These are phyloP conservation scores for Hibiscus tridactylites DNA, from an alignment of 345 rosid species.

Conservation along the genomic window DNA sequence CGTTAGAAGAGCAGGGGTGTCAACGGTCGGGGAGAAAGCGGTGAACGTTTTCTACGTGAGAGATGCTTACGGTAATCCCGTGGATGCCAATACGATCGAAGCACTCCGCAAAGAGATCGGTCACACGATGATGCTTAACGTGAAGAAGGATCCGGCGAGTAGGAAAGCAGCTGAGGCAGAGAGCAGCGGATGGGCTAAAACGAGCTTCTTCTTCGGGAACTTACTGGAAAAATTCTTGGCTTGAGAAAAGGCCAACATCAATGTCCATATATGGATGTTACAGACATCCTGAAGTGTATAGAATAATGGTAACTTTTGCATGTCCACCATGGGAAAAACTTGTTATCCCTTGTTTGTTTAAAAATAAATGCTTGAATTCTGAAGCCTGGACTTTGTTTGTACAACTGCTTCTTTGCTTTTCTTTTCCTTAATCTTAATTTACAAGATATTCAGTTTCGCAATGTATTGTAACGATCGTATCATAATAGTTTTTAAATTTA, in stretches of 20 bases:
- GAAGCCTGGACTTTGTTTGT: neutral
- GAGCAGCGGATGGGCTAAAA: slow-evolving; percentile 61
- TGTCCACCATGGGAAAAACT: neutral
- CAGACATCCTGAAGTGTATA: slow-evolving; percentile 3
- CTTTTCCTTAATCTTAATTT: neutral
- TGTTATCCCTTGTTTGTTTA: neutral
- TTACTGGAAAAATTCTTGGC: slow-evolving; percentile 66
- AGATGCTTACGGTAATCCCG: neutral
- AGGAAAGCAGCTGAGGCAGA: slow-evolving; percentile 41
- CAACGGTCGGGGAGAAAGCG: slow-evolving; percentile 81
- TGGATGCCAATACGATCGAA: slow-evolving; percentile 63
- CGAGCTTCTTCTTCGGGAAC: slow-evolving; percentile 89
- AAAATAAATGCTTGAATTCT: slow-evolving; percentile 3
- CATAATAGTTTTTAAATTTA: too few relatives aligned
- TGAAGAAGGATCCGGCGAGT: slow-evolving; percentile 56
- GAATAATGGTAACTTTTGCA: neutral
- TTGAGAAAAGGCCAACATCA: slow-evolving; percentile 14
- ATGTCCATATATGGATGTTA: slow-evolving; percentile 11
- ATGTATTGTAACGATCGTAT: too few relatives aligned
- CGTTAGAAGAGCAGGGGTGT: slow-evolving; percentile 75
- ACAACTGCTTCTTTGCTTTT: neutral
- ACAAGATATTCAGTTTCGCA: neutral
- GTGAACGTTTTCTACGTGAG: slow-evolving; percentile 72
- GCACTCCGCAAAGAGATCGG: slow-evolving; percentile 79
- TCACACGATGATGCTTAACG: slow-evolving; percentile 68